A percentile compares a stretch with the other conserved stretches of the same genome.
These are phyloP conservation scores for Candida odintsovae DNA, from an alignment of 805 yeast genomes.

Conservation along the genomic window DNA sequence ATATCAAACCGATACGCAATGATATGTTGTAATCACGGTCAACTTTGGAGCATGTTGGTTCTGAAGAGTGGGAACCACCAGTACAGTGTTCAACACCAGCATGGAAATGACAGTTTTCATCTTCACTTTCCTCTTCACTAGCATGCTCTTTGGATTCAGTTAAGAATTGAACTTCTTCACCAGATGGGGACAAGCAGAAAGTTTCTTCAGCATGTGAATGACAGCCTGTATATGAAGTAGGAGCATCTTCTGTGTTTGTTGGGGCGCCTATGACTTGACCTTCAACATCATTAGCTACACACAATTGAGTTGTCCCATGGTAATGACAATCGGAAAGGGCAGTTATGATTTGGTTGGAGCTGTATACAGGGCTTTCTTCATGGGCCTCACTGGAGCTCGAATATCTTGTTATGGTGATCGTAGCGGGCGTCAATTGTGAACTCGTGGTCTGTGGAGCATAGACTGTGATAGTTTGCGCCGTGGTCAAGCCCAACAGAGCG, in stretches of 20 bases:
- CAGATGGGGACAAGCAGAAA: constrained; percentile 11
- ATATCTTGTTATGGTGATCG: neutral
- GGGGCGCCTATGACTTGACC: constrained; percentile 14
- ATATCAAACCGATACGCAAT: constrained; percentile 15
- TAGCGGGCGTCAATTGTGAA: neutral
- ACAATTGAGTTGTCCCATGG: constrained; percentile 9
- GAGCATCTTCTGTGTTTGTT: constrained; percentile 5
- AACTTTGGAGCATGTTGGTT: constrained; percentile 10
- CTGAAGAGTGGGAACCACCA: constrained; percentile 10
- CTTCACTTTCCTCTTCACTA: neutral
- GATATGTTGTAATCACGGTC: constrained; percentile 14
- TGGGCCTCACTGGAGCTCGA: neutral
- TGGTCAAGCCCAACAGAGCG: neutral
- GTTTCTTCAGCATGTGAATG: constrained; percentile 16
- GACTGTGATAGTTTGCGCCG: neutral
- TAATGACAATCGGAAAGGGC: constrained; percentile 17
- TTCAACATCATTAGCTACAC: constrained; percentile 13
- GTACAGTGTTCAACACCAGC: constrained; percentile 21
- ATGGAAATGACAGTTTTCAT: constrained; percentile 18
- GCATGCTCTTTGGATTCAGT: neutral
- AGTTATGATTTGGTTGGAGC: constrained; percentile 4
- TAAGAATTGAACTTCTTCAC: constrained; percentile 12
- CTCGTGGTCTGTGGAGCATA: neutral
- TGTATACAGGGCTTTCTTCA: neutral
- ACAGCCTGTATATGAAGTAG: constrained; percentile 12